Base-by-base conservation (phyloP, 768 basidiomycete species). In the Astraeus odoratus region DNA sequence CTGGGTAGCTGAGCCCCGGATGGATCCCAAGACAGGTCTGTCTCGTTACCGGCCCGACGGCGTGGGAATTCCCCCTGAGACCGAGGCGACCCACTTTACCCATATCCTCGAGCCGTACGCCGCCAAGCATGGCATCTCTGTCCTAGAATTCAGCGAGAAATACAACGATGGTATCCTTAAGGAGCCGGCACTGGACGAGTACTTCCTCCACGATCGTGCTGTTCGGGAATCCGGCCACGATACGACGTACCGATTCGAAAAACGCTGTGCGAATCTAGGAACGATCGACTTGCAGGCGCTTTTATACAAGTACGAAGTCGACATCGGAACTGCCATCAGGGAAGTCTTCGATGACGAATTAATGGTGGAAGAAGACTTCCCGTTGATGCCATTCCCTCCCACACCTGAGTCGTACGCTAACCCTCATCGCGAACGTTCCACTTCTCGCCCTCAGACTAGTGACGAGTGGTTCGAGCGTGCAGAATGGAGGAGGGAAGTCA, bases 231-330 rank as follows among this genome's bases (percentile, higher is more conserved):
- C 87, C 7, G 93, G 95, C 30, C 93, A 95, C 64, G 93, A 95
- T 63, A 95, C 93, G 41, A 89, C 91, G 3, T 99, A 99, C 65
- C 81, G 95, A 12, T 91, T 99, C 62, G 95, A 99, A 73, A 93
- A 94, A 70, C 86, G 90, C 15, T 97, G 93, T 58, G 95, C 93
- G 16, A 95, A 97, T 68, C 80, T 99, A 33, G 95, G 84, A 5
- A 99, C 95, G 7, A 87, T 98, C 60, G 95, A 99, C 63, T 70
- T 99, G 52, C 94, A 97, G 69, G 80, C 93, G 39, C 72, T 99
- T 59, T 71, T 99, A 37, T 99, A 95, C 80, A 99, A 99, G 74
- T 98, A 97, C 56, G 95, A 99, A 65, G 78, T 92, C 48, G 95
- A 99, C 60, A 98, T 99, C 49, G 96, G 91, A n/a, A 94, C 91